Percentiles rank a stretch among this genome's conserved stretches.
These are phyloP conservation scores for Cornus kousa DNA, from an alignment of 148 eudicot species.

Conservation along the genomic window DNA sequence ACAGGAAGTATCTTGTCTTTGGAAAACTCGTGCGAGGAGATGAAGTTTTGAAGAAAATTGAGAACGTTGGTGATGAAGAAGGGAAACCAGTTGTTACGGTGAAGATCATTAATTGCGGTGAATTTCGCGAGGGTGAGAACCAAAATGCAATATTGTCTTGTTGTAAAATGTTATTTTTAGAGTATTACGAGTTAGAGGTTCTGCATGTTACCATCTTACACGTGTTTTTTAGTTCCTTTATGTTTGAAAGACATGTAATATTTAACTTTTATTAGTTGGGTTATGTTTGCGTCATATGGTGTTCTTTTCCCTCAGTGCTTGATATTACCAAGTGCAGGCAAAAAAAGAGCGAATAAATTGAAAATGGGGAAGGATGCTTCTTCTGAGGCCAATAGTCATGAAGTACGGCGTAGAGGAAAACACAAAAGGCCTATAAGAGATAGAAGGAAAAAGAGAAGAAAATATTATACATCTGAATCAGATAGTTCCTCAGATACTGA, in stretches of 20 bases:
- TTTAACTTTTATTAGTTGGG: background rate
- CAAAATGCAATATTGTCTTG: background rate
- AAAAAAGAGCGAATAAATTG: slow-evolving; percentile 46
- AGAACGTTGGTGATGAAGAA: slow-evolving; percentile 76
- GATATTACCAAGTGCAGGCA: slow-evolving; percentile 44
- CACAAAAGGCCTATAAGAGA: slow-evolving; percentile 68
- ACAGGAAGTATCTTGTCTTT: slow-evolving; percentile 80
- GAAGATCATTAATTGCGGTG: slow-evolving; percentile 80
- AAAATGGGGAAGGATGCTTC: slow-evolving; percentile 50
- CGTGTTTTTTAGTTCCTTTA: background rate
- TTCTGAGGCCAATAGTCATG: slow-evolving; percentile 35
- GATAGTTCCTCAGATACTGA: slow-evolving; percentile 74
- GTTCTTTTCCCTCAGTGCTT: background rate
- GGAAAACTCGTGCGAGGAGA: slow-evolving; percentile 82
- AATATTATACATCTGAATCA: slow-evolving; percentile 72
- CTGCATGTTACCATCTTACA: too few relatives aligned
- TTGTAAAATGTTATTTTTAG: background rate
- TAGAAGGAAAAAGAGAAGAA: slow-evolving; percentile 64
- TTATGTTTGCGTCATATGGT: background rate
- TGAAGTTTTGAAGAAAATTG: slow-evolving; percentile 79
- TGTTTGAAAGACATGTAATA: background rate
- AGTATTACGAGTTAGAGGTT: background rate
- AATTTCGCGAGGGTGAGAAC: slow-evolving; percentile 56
- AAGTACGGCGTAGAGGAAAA: slow-evolving; percentile 47
- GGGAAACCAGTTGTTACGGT: slow-evolving; percentile 76